phyloP scores from a whole-genome alignment of 768 basidiomycete genomes.

The Phanerodontia chrysosporium region DNA sequence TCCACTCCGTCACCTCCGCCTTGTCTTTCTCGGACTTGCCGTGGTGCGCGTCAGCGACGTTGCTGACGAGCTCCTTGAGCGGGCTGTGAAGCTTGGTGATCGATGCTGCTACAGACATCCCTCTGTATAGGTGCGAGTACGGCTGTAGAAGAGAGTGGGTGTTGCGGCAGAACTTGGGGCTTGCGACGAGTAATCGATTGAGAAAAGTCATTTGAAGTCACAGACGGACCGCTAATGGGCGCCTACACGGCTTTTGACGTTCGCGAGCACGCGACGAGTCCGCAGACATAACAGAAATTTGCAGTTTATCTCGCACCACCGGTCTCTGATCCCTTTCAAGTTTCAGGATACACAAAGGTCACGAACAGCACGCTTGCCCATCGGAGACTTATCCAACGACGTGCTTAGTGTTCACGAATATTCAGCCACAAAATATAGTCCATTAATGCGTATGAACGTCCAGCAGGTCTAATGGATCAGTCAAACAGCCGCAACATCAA shows the following conservation, averaged over 20 bases:
- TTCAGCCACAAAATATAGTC: no score
- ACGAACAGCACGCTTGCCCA: no score
- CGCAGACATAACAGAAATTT: no score
- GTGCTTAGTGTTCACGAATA: no score
- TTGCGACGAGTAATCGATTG: slow-evolving; percentile 7
- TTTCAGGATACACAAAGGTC: no score
- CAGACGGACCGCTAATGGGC: neutral
- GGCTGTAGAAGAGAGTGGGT: neutral
- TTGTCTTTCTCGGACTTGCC: slow-evolving; percentile 61
- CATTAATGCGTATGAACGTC: no score
- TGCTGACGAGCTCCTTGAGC: slow-evolving; percentile 45
- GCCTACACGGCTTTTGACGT: no score
- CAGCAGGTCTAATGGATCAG: no score
- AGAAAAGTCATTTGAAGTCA: slow-evolving; percentile 15
- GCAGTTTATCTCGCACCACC: no score
- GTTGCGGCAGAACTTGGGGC: slow-evolving; percentile 3
- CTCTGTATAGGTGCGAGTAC: slow-evolving; percentile 7
- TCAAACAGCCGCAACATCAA: no score
- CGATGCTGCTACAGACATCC: slow-evolving; percentile 24
- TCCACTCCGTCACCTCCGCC: slow-evolving; percentile 64
- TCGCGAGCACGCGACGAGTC: neutral
- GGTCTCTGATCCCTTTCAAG: no score
- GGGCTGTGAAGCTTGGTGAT: slow-evolving; percentile 25
- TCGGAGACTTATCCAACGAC: no score
- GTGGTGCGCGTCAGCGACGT: slow-evolving; percentile 27